Evolutionary conservation across 2,329 filamentous ascomycete species (phyloP).

Genomic region (Aspergillus sp.): DNA sequence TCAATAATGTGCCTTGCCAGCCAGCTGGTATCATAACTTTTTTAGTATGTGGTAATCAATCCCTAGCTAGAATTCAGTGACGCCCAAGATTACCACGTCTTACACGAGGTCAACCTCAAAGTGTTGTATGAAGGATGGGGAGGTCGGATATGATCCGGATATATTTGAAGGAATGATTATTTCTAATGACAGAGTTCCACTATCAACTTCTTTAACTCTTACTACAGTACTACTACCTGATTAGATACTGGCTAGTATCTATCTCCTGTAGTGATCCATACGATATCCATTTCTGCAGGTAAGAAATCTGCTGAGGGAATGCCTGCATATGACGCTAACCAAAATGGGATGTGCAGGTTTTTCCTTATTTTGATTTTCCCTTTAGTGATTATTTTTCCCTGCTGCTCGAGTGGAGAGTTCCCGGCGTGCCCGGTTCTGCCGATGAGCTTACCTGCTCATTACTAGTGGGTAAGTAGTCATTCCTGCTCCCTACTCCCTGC

Average conservation of each 20-base stretch:
- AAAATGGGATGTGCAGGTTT: not conserved
- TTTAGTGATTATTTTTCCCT: not conserved
- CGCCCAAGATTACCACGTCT: no score
- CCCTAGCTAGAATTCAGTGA: no score
- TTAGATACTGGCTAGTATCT: not conserved
- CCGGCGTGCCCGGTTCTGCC: no score
- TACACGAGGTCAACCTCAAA: no score
- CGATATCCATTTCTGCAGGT: slow-evolving; percentile 1
- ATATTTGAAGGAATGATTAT: no score
- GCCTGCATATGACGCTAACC: not conserved
- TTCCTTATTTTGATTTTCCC: no score
- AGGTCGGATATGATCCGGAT: no score
- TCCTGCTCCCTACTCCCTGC: not conserved
- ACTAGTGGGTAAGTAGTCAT: not conserved
- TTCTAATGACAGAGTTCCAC: no score
- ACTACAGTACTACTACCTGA: no score
- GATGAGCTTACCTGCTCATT: not conserved
- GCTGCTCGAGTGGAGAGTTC: not conserved
- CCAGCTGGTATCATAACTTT: not conserved
- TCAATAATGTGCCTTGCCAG: not conserved
- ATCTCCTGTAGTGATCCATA: not conserved
- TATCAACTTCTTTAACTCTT: no score
- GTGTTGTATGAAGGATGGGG: no score
- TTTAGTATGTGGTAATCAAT: no score
- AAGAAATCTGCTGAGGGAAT: not conserved